phyloP scores from a whole-genome alignment of 768 basidiomycete species.

The Serendipita sp. region DNA sequence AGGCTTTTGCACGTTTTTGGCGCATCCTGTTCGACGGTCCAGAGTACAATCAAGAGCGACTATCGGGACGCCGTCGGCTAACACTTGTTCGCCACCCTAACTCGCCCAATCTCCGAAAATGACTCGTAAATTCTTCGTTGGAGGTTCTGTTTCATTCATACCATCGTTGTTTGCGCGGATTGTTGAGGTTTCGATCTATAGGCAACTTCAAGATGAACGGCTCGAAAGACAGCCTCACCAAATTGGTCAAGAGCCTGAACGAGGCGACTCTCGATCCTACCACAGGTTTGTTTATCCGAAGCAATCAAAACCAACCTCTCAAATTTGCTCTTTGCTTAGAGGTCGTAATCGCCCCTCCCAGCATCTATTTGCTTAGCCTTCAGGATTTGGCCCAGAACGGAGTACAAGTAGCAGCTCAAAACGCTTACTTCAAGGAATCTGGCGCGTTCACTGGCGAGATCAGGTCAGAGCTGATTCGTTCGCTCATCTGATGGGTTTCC shows the following conservation, averaged over 20 bases:
- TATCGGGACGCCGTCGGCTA: not conserved
- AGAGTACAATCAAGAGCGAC: not conserved
- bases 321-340: constrained; percentile 32
- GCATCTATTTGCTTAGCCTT: constrained; percentile 71
- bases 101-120: constrained; percentile 22
- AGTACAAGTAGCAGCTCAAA: constrained; percentile 78
- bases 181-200: constrained; percentile 1
- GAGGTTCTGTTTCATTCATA: constrained; percentile 25
- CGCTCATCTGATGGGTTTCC: constrained; percentile 1
- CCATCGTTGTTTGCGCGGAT: not conserved
- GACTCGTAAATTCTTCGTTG: constrained; percentile 83
- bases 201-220: constrained; percentile 97
- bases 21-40: constrained; percentile 40
- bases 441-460: constrained; percentile 97
- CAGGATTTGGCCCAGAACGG: constrained; percentile 45
- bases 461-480: constrained; percentile 38
- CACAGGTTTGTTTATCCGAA: constrained; percentile 37
- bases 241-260: constrained; percentile 59
- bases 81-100: not conserved
- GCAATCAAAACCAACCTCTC: constrained; percentile 11
- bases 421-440: constrained; percentile 65
- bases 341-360: constrained; percentile 84
- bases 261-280: constrained; percentile 58
- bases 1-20: constrained; percentile 89
- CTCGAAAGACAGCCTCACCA: constrained; percentile 43